Base-by-base conservation (phyloP, 495 filamentous ascomycete species). In the Clavariopsis aquatica region DNA sequence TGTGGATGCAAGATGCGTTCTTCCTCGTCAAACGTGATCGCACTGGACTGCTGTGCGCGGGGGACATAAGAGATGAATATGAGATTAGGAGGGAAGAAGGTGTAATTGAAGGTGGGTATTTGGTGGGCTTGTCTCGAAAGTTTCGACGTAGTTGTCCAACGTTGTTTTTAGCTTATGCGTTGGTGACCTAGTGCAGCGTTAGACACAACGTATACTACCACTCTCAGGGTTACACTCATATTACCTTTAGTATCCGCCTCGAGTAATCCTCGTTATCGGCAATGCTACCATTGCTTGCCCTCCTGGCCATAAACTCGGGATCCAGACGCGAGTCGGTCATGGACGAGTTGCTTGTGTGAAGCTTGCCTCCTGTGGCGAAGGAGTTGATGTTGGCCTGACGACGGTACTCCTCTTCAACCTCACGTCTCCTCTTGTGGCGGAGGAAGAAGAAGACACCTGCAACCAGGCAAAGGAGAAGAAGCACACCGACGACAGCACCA, bases 241-340 rank as follows among this genome's bases (percentile, higher is more conserved):
- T 60, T 79, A 94, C 94, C 86, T 94, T 91, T 73, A 98, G 82
- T 75, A 98, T 96, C 72, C 89, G 89, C 75, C 94, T 85, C 61
- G 94, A 97, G 78, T 97, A 98, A 76, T 98, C 94, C 75, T 95
- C 86, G 77, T 96, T 94, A 74, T 98, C 95, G 69, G 93, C 93
- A 73, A 98, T 98, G 78, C 93, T 97, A 69, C 93, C 94, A 76
- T 93, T 90, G 77, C 94, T 98, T 79, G 93, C 86, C 75, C 94
- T 85, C 72, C 92, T 82, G 60, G 86, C 85, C 87, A 96, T 90
- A 59, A 81, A 83, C 52, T 88, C 85, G 23, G 93, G 91, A 66
- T 98, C 94, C 62, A 97, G 88, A 23, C 95, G 85, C 47, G 89
- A 87, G 75, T 98, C 93, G 10, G 82, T 81, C 79, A 88, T 85